These are phyloP conservation scores for Colletotrichum shisoi DNA, from an alignment of 2,329 filamentous ascomycete species.

Conservation along the genomic window DNA sequence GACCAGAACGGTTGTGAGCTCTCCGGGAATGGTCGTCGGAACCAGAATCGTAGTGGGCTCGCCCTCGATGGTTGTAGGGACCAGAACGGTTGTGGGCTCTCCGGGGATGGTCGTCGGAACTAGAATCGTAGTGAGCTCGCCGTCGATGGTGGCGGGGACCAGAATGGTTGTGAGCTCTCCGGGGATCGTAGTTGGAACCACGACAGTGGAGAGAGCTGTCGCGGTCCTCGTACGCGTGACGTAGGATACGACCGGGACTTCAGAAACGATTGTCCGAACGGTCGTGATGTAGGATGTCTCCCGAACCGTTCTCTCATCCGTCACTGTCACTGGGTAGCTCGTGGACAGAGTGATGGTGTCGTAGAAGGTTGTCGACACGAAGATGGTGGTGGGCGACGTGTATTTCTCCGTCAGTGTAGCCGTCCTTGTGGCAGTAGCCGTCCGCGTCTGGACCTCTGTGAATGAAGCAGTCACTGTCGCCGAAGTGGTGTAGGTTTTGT, in stretches of 20 bases:
- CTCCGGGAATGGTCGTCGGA: neutral
- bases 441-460: conserved; percentile 32
- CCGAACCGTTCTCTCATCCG: conserved; percentile 28
- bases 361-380: conserved; percentile 28
- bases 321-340: conserved; percentile 39
- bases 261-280: conserved; percentile 20
- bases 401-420: conserved; percentile 26
- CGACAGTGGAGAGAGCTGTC: conserved; percentile 22
- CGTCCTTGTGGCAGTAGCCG: conserved; percentile 25
- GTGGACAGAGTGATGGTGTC: conserved; percentile 39
- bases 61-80: too few species aligned
- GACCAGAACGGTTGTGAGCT: neutral
- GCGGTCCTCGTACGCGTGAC: conserved; percentile 18
- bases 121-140: neutral
- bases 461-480: conserved; percentile 37
- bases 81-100: too few species aligned
- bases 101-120: neutral
- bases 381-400: conserved; percentile 31
- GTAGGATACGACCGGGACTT: conserved; percentile 17
- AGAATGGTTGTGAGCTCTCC: conserved; percentile 13
- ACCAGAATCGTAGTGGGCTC: too few species aligned
- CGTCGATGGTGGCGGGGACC: neutral
- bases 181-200: neutral
- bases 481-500: conserved; percentile 15
- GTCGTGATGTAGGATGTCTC: conserved; percentile 27